Conservation (phyloP, 169 alveolate genomes). For the Eimeria zaria region DNA sequence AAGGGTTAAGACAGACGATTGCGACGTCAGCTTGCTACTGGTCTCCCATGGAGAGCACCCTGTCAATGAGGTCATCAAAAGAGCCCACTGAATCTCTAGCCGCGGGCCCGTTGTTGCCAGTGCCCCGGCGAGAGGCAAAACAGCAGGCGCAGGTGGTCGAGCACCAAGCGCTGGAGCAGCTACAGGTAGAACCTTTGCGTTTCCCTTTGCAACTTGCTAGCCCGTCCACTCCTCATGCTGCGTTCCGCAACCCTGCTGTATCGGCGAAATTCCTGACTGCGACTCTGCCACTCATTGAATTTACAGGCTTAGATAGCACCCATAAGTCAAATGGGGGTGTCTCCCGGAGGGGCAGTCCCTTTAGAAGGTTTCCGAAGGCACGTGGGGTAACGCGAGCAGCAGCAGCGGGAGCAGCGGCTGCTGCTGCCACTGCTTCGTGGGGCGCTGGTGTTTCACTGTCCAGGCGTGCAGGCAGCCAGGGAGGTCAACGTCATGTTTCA, state of each 20-base stretch:
- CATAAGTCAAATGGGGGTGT: not conserved
- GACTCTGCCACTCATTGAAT: not conserved
- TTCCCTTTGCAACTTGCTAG: not conserved
- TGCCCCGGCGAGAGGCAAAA: not conserved
- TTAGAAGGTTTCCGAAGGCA: not conserved
- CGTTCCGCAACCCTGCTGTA: not conserved
- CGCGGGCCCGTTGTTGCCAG: constrained; percentile 11
- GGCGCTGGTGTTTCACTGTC: constrained; percentile 20
- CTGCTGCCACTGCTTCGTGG: constrained; percentile 78
- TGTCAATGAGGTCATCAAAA: not conserved
- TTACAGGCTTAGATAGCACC: not conserved
- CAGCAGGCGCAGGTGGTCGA: constrained; percentile 16
- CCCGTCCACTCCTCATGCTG: not conserved
- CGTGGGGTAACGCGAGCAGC: constrained; percentile 54
- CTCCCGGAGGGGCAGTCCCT: not conserved
- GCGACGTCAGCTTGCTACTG: not conserved
- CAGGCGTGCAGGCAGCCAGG: not conserved
- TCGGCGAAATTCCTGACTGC: not conserved
- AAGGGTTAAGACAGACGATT: not conserved
- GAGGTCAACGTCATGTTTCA: not conserved
- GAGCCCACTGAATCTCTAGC: not conserved
- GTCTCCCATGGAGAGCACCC: not conserved
- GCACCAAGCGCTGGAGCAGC: constrained; percentile 16
- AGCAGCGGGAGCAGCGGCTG: constrained; percentile 68
- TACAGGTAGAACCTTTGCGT: not conserved